phyloP scores from a whole-genome alignment of 257 asterid species.

The Solanum paucissectum region DNA sequence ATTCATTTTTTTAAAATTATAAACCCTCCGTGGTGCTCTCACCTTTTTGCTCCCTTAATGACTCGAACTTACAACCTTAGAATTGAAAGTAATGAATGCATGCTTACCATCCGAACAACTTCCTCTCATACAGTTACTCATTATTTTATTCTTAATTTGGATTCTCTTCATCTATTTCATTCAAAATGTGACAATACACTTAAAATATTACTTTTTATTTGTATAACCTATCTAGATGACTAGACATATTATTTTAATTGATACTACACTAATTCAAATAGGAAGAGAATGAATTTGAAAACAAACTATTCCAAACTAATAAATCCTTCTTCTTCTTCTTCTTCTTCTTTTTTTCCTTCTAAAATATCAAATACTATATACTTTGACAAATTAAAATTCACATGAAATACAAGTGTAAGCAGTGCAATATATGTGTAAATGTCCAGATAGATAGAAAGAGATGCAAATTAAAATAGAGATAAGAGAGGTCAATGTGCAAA shows the following conservation, averaged over 20 bases:
- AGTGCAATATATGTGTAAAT: background rate
- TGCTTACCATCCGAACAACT: too few species aligned
- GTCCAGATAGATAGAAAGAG: background rate
- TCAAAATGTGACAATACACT: background rate
- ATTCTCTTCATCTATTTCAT: background rate
- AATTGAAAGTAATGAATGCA: too few species aligned
- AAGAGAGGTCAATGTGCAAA: slow-evolving; percentile 12
- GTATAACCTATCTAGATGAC: background rate
- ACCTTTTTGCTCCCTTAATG: too few species aligned
- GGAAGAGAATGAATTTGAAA: background rate
- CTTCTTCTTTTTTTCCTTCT: background rate
- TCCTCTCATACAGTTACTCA: too few species aligned
- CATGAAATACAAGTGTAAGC: background rate
- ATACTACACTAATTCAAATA: background rate
- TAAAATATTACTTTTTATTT: background rate
- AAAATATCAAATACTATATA: background rate
- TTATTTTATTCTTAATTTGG: too few species aligned
- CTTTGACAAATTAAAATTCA: background rate
- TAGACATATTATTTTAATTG: background rate
- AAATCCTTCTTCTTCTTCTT: background rate
- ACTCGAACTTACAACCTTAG: too few species aligned
- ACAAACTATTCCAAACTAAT: background rate
- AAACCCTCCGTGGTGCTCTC: too few species aligned
- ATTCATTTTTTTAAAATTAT: too few species aligned
- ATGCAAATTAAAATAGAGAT: background rate